phyloP scores from a whole-genome alignment of 2,329 filamentous ascomycete species.

The Xylariales sp. region DNA sequence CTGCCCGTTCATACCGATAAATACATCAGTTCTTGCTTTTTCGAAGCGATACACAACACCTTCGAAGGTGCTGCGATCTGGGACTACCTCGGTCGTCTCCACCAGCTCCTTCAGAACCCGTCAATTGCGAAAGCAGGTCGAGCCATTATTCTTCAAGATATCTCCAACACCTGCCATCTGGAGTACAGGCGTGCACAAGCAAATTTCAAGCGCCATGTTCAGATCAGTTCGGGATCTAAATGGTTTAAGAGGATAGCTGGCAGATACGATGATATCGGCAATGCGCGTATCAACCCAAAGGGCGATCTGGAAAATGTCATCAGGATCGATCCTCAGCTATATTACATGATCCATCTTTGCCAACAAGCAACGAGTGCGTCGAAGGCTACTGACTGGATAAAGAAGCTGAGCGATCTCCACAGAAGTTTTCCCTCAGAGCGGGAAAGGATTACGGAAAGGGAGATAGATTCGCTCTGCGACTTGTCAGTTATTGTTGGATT shows the following conservation, averaged over 20 bases:
- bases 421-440: constrained; percentile 24
- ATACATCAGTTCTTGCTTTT: constrained; percentile 34
- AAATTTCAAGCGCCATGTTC: constrained; percentile 34
- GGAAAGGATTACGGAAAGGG: constrained; percentile 27
- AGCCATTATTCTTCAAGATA: constrained; percentile 36
- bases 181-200: constrained; percentile 35
- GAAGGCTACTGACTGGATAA: constrained; percentile 33
- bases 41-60: constrained; percentile 33
- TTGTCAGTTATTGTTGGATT: constrained; percentile 34
- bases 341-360: constrained; percentile 41
- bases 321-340: constrained; percentile 31
- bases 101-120: constrained; percentile 27
- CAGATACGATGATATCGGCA: constrained; percentile 29
- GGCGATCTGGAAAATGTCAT: constrained; percentile 33
- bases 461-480: constrained; percentile 28
- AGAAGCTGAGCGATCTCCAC: constrained; percentile 34
- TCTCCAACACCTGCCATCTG: constrained; percentile 38
- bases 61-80: constrained; percentile 33
- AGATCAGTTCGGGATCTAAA: constrained; percentile 27
- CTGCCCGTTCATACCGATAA: constrained; percentile 33
- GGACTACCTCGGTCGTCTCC: constrained; percentile 32
- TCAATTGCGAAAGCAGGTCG: constrained; percentile 23
- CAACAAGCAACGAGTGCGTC: constrained; percentile 27
- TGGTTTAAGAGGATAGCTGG: constrained; percentile 37
- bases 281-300: constrained; percentile 33